These are phyloP conservation scores for Panicum miliaceum DNA, from an alignment of 176 grass and related monocot species.

Conservation along the genomic window DNA sequence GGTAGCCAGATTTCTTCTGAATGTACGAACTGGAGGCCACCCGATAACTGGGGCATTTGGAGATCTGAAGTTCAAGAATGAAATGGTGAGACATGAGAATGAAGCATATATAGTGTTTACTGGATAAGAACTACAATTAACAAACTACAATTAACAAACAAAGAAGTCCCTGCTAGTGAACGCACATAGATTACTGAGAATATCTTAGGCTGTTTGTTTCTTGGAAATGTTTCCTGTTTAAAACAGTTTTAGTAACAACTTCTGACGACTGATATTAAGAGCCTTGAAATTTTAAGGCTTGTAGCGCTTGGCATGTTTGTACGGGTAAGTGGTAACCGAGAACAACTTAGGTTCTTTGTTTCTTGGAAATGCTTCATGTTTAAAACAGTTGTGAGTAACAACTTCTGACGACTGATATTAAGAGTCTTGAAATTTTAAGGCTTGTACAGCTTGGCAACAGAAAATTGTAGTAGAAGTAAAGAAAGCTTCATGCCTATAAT, in stretches of 20 bases:
- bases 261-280: background rate
- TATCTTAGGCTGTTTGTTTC: background rate
- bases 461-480: background rate
- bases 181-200: background rate
- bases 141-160: constrained; percentile 1
- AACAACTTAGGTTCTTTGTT: background rate
- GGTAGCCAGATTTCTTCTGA: constrained; percentile 79
- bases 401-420: background rate
- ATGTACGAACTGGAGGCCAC: constrained; percentile 82
- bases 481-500: background rate
- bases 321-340: too few relatives aligned
- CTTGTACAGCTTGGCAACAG: constrained; percentile 3
- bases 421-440: background rate
- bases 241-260: background rate
- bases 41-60: constrained; percentile 63
- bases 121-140: background rate
- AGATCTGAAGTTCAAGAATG: constrained; percentile 43
- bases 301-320: background rate
- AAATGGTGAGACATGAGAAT: background rate
- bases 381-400: background rate
- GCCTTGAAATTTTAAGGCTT: background rate
- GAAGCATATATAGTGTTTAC: background rate
- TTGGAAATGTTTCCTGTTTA: background rate
- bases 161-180: background rate
- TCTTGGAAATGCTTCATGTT: background rate